A percentile compares a stretch with the other conserved stretches of the same genome.
Conservation (phyloP, 257 asterid species). For the Solanum sitiens region DNA sequence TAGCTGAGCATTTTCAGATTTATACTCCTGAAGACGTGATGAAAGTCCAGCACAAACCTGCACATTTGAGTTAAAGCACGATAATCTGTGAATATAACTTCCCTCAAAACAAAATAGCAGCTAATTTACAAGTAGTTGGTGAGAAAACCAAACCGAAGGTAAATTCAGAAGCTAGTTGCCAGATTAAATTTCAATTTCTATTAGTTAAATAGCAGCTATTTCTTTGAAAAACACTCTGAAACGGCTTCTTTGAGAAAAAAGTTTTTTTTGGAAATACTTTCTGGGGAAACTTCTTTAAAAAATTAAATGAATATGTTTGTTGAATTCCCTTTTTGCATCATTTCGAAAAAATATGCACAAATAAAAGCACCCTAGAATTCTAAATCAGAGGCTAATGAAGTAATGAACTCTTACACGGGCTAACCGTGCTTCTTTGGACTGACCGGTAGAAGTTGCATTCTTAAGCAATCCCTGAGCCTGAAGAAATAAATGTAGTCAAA, state of each 20-base stretch:
- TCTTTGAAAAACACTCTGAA: neutral
- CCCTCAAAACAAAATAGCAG: neutral
- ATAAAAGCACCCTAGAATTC: neutral
- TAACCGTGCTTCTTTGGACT: slow-evolving; percentile 96
- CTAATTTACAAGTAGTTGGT: neutral
- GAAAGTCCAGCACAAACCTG: slow-evolving; percentile 99
- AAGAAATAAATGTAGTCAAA: slow-evolving; percentile 22
- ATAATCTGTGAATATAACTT: neutral
- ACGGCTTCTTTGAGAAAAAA: neutral
- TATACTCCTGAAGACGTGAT: slow-evolving; percentile 93
- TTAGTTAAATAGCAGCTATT: neutral
- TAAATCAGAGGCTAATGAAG: neutral
- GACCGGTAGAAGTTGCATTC: slow-evolving; percentile 78
- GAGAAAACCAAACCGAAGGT: neutral
- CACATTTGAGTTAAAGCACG: neutral
- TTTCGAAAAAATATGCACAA: neutral
- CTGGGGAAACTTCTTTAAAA: neutral
- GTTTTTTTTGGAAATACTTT: neutral
- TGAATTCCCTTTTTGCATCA: neutral
- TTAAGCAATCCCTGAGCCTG: slow-evolving; percentile 97
- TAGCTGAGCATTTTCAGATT: slow-evolving; percentile 95
- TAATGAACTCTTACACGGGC: slow-evolving; percentile 61
- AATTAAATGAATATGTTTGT: neutral
- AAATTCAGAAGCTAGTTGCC: neutral
- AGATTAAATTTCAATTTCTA: neutral